Conservation (phyloP, 2,329 filamentous ascomycete species). For the Aureobasidium pullulans region DNA sequence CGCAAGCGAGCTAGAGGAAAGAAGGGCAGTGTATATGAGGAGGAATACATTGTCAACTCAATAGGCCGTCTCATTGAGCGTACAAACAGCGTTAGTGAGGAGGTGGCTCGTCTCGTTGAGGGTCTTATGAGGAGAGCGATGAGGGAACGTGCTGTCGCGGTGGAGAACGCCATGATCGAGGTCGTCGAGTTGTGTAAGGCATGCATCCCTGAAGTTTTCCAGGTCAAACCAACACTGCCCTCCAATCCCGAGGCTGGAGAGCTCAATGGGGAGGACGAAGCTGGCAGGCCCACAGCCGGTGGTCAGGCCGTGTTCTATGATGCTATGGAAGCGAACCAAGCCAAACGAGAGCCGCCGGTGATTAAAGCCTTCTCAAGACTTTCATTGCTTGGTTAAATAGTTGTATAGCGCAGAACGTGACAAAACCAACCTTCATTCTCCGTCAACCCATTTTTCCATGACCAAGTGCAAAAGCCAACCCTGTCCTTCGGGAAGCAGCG, state of each 20-base stretch:
- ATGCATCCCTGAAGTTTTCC: slow-evolving; percentile 66
- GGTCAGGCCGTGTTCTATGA: slow-evolving; percentile 41
- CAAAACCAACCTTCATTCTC: too few species aligned
- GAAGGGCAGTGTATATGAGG: slow-evolving; percentile 96
- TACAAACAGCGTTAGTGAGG: slow-evolving; percentile 63
- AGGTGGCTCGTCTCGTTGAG: slow-evolving; percentile 67
- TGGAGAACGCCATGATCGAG: slow-evolving; percentile 66
- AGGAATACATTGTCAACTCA: slow-evolving; percentile 90
- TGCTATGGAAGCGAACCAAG: slow-evolving; percentile 30
- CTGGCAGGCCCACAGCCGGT: slow-evolving; percentile 22
- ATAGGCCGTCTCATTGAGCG: slow-evolving; percentile 76
- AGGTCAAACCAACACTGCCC: slow-evolving; percentile 20
- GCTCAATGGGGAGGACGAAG: slow-evolving; percentile 16
- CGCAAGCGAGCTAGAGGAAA: slow-evolving; percentile 90
- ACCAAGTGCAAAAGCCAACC: not conserved
- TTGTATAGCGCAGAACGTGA: not conserved
- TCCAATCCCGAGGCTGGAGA: not conserved
- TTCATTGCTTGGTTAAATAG: slow-evolving; percentile 29
- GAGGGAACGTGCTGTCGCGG: slow-evolving; percentile 75
- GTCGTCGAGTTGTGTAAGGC: slow-evolving; percentile 62
- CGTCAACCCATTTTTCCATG: too few species aligned
- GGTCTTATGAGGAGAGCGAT: slow-evolving; percentile 73
- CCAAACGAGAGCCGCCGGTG: slow-evolving; percentile 40
- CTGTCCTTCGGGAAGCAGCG: not conserved
- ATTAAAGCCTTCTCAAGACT: slow-evolving; percentile 46